Evolutionary conservation across 1,284 basidiomycete genomes (phyloP), one percentile per base, ranked within the genome.

Genomic region (Melampsora americana): DNA sequence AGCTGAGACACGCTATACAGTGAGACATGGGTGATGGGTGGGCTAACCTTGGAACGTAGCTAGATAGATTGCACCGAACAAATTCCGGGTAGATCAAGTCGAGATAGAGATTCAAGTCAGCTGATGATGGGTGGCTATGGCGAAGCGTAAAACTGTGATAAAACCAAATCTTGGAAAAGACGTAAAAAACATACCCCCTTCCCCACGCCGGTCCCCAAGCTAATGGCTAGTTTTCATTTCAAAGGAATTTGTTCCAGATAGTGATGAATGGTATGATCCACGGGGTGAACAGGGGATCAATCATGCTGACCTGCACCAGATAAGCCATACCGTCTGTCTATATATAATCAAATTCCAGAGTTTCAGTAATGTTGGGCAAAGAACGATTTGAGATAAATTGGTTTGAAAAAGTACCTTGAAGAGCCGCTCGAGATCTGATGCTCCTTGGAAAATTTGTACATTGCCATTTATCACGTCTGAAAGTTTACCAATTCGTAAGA

Each of bases 171-270:
- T 23, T n/a, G 18, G 28, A 5, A 62, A 32, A n/a, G 9, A 62
- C 18, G 1, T 20, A 62, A 7, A 62, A 12, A 20, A 61, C 50
- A 26, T 48, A 67, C 72, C 72, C 72, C 26, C 67, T 53, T 12
- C 72, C 72, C 72, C 72, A 74, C 18, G 32, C 39, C 11, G 28
- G 72, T 18, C 72, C 72, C 72, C 72, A 74, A 46, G 65, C 64
- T 42, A 74, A 32, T 28, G 72, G 72, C 72, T 74, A 20, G 23
- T 18, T 14, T 26, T 20, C 6, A 18, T 20, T 53, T 53, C 16
- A 20, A 14, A 6, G 50, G 4, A 4, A 26, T 26, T 6, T 0
- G 16, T 53, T 18, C 6, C 3, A 4, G n/a, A n/a, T n/a, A n/a
- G n/a, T 53, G 11, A 53, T 53, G 50, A 53, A 53, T 20, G 23